Base-by-base conservation (phyloP, 2,329 filamentous ascomycete species). In the Calycina herbarum region DNA sequence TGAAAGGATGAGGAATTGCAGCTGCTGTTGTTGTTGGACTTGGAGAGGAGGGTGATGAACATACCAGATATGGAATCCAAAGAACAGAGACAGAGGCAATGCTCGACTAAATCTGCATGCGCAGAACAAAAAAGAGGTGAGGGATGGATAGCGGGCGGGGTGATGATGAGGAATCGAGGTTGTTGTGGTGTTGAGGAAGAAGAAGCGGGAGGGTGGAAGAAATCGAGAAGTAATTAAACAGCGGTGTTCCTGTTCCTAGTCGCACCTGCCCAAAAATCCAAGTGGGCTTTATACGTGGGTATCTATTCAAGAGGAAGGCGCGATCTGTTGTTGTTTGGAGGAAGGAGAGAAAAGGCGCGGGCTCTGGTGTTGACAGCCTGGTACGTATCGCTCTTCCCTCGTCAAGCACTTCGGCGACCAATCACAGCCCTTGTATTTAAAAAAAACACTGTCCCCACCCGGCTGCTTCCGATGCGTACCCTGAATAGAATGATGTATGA, bases 71-170 rank as follows among this genome's bases (percentile, higher is more conserved):
- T 51, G 45, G n/a, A 51, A 51, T 51, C 45, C 45, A 51, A 51
- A 51, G 45, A 51, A 24, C 45, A 51, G 20, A 24, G 45, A 11
- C n/a, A 24, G 45, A 51, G n/a, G n/a, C 45, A 51, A 51, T 51
- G n/a, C 45, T 51, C n/a, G 45, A 51, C 45, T 51, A 51, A 51
- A 51, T 51, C 45, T 51, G 45, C 45, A 24, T 51, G 45, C n/a
- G 45, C 45, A 51, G 45, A 51, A 51, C 45, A 51, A 51, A 51
- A 51, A 51, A 51, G 45, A 51, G 45, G 45, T 51, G 45, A 51
- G 45, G n/a, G 45, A 51, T 51, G 45, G 45, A 51, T 51, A 51
- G 45, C 11, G 45, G 20, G 10, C 7, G n/a, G 45, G 45, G 45
- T 8, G 45, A 24, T 27, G n/a, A 24, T 24, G 45, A 24, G 20